Base-by-base conservation (phyloP, 192 early-diverging fungal species). In the Gamsiella multidivaricata region DNA sequence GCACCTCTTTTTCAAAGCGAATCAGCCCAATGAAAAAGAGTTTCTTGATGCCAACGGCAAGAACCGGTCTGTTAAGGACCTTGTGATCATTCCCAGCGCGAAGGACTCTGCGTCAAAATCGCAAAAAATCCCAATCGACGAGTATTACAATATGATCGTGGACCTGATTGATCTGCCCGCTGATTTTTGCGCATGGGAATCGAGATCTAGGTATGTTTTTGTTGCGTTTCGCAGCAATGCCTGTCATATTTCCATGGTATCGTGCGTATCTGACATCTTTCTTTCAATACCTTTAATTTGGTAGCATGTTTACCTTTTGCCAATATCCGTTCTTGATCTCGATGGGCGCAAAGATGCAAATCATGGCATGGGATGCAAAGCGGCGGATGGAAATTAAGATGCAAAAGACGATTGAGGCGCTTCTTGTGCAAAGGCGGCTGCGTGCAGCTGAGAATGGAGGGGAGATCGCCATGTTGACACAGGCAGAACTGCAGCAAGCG, bases 141-240 rank as follows among this genome's bases (percentile, higher is more conserved):
- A 89, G 36, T 97, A 96, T 59, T 98, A 97, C 74, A 97, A 95
- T 70, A 89, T 88, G 37, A 84, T 88, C 47, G 86, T 93, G 4
- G 92, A 94, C 49, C 86, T 84, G 33, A 87, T 94, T 60, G 85
- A 93, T 29, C 66, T 93, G 14, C 80, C 89, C 22, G 86, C 83
- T 2, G 93, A 94, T 64, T 94, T 86, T 65, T 86, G 90, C 34
- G 87, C 88, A 28, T 95, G 92, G 92, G 89, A 92, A 78, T 85
- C 85, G 15, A 73, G 88, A 8, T 75, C 81, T 17, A 70, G 81
- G 86, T 87, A 73, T 52, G 73, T 57, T 3, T 34, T 39, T 23
- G 20, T 49, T 28, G 2, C 4, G 29, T 22, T 26, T 29, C n/a
- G n/a, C n/a, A n/a, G n/a, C n/a, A n/a, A n/a, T n/a, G n/a, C n/a